Conservation (phyloP, 2,329 filamentous ascomycete species). For the Colletotrichum plurivorum region DNA sequence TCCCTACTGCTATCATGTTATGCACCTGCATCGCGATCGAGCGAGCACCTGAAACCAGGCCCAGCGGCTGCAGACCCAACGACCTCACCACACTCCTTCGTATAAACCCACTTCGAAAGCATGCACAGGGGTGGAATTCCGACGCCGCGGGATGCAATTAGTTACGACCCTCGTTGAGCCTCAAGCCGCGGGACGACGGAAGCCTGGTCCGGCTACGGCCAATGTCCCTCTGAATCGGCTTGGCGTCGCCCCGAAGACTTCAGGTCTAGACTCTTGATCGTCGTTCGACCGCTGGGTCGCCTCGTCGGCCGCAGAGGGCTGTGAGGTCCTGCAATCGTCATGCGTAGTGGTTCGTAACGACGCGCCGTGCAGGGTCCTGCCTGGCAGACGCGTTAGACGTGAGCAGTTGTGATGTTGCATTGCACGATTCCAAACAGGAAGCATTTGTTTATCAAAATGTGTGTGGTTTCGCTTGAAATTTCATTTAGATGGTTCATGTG, state of each 20-base stretch:
- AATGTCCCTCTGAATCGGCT: slow-evolving; percentile 3
- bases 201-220: slow-evolving; percentile 13
- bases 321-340: slow-evolving; percentile 24
- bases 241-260: neutral
- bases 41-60: slow-evolving; percentile 31
- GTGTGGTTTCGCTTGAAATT: slow-evolving; percentile 32
- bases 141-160: neutral
- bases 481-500: slow-evolving; percentile 38
- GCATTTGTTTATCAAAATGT: neutral
- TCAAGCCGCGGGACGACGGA: neutral
- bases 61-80: slow-evolving; percentile 33
- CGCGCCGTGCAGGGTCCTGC: neutral
- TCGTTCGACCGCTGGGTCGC: slow-evolving; percentile 11
- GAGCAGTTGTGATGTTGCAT: slow-evolving; percentile 19
- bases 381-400: neutral
- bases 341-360: neutral
- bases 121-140: too few species aligned
- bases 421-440: slow-evolving; percentile 8
- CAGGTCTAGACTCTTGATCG: slow-evolving; percentile 21
- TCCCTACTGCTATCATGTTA: too few species aligned
- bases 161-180: slow-evolving; percentile 16
- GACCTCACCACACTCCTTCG: too few species aligned
- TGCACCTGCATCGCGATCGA: neutral
- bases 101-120: too few species aligned
- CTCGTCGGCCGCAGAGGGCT: slow-evolving; percentile 21